These are phyloP conservation scores for Paraconiothyrium sp. DNA, from an alignment of 2,329 filamentous ascomycete species.

Conservation along the genomic window DNA sequence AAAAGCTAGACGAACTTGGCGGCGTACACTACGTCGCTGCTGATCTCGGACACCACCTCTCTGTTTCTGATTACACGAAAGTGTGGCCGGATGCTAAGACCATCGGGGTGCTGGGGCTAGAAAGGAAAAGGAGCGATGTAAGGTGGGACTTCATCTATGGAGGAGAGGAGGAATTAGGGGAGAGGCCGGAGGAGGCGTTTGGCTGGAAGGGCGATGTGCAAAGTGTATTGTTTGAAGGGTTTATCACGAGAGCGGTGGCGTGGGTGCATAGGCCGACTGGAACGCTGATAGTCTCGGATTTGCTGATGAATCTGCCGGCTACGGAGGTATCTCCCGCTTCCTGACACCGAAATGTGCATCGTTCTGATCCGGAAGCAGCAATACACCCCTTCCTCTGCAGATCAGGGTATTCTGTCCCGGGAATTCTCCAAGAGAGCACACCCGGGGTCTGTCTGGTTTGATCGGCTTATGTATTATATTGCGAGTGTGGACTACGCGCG, in stretches of 20 bases:
- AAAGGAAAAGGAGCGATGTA: conserved; percentile 25
- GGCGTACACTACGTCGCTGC: conserved; percentile 25
- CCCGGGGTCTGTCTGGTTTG: conserved; percentile 27
- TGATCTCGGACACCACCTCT: conserved; percentile 29
- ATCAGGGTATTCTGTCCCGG: conserved; percentile 16
- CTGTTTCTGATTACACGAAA: conserved; percentile 16
- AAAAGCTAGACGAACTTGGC: conserved; percentile 20
- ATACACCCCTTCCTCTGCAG: conserved; percentile 25
- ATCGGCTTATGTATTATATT: conserved; percentile 24
- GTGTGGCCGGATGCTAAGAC: conserved; percentile 25
- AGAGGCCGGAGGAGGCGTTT: conserved; percentile 26
- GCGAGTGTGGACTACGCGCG: conserved; percentile 22
- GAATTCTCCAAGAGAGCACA: conserved; percentile 27
- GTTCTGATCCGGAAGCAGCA: conserved; percentile 17
- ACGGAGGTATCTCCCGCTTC: conserved; percentile 21
- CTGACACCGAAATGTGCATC: not conserved
- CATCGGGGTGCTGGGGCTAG: conserved; percentile 23
- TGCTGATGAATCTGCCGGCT: conserved; percentile 29
- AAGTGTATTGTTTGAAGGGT: conserved; percentile 27
- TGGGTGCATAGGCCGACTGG: conserved; percentile 26
- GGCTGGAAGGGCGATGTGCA: conserved; percentile 24
- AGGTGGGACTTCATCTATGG: conserved; percentile 25
- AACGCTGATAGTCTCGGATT: conserved; percentile 26
- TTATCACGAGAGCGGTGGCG: conserved; percentile 28
- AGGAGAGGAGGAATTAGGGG: conserved; percentile 15